Evolutionary conservation across 495 filamentous ascomycete genomes (phyloP).

Genomic region (Aspergillus egyptiacus): DNA sequence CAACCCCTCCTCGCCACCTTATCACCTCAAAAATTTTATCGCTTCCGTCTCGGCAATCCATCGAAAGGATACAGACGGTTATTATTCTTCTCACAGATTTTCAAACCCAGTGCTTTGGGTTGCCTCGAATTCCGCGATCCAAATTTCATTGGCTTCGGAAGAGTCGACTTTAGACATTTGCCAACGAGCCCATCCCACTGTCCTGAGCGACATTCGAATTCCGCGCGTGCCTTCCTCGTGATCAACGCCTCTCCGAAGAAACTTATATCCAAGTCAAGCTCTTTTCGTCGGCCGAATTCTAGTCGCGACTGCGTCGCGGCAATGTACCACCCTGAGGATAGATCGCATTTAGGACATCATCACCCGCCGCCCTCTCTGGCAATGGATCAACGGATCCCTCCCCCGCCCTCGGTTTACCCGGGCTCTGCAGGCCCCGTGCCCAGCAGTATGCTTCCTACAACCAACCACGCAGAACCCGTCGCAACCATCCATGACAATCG

Average conservation of each 20-base stretch:
- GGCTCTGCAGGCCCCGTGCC: conserved; percentile 23
- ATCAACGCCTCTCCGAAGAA: not conserved
- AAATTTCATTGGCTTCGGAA: too few relatives aligned
- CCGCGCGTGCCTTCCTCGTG: conserved; percentile 15
- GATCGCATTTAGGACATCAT: conserved; percentile 35
- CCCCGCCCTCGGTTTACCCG: conserved; percentile 37
- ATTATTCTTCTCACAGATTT: too few relatives aligned
- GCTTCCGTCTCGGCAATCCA: not conserved
- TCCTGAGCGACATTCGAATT: not conserved
- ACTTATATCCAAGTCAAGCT: not conserved
- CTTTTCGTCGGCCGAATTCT: conserved; percentile 10
- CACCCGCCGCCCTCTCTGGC: conserved; percentile 39
- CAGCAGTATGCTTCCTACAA: conserved; percentile 23
- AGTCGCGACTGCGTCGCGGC: conserved; percentile 2
- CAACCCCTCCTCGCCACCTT: conserved; percentile 19
- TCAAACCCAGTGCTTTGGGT: too few relatives aligned
- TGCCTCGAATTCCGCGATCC: too few relatives aligned
- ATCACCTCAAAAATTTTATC: conserved; percentile 8
- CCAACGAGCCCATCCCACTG: too few relatives aligned
- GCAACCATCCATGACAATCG: conserved; percentile 41
- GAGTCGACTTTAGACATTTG: too few relatives aligned
- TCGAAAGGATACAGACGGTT: too few relatives aligned
- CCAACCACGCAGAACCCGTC: conserved; percentile 35
- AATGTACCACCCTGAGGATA: conserved; percentile 44
- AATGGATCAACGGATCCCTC: conserved; percentile 46